These are phyloP conservation scores for Rhodotorula sp. DNA, from an alignment of 1,284 basidiomycete genomes.

Conservation along the genomic window DNA sequence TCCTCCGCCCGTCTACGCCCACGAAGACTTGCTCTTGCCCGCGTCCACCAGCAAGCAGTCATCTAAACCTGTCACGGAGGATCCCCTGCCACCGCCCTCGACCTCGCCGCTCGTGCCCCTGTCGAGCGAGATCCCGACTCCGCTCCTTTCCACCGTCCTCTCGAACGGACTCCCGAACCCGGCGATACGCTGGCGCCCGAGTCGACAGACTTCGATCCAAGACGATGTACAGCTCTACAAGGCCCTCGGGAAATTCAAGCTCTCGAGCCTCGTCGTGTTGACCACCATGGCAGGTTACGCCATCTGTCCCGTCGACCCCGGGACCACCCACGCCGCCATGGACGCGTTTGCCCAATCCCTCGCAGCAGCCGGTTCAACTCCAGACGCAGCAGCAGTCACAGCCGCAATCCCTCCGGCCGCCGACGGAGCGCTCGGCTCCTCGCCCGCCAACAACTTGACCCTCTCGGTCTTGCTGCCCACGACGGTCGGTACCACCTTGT, in stretches of 20 bases:
- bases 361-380: conserved; percentile 11
- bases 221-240: conserved; percentile 58
- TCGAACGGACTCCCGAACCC: conserved; percentile 40
- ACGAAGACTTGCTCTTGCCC: conserved; percentile 38
- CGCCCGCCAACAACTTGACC: conserved; percentile 32
- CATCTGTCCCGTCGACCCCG: conserved; percentile 77
- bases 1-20: conserved; percentile 28
- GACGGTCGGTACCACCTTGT: conserved; percentile 84
- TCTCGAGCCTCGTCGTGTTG: conserved; percentile 85
- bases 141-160: conserved; percentile 33
- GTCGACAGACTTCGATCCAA: conserved; percentile 22
- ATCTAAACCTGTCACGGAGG: conserved; percentile 5
- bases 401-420: not conserved
- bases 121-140: conserved; percentile 20
- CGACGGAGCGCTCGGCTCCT: conserved; percentile 5
- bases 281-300: conserved; percentile 93
- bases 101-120: conserved; percentile 40
- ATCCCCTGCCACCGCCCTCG: conserved; percentile 33
- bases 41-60: conserved; percentile 8
- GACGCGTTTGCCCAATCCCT: conserved; percentile 52
- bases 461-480: conserved; percentile 68
- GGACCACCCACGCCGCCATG: conserved; percentile 55
- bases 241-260: conserved; percentile 81
- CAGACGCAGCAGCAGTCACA: not conserved
- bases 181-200: conserved; percentile 36